Base-by-base conservation (phyloP, 495 filamentous ascomycete genomes). In the Lindgomyces ingoldianus region DNA sequence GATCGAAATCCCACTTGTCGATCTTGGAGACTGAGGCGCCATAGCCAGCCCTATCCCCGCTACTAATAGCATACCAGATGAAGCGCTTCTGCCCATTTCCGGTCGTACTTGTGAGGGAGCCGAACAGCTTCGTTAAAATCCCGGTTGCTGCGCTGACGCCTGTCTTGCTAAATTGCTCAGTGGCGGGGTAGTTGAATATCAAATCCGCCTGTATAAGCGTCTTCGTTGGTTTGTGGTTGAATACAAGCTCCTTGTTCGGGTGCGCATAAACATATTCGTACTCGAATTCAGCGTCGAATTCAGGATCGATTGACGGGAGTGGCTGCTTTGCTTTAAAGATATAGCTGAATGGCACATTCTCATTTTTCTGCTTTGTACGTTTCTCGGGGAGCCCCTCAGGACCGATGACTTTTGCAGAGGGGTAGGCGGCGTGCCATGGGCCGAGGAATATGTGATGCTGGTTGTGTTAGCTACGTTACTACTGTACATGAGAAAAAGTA, bases 161-260 rank as follows among this genome's bases (percentile, higher is more conserved):
- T 0, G 81, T 80, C 62, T 81, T 85, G 41, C 85, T 89, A 76
- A 92, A 96, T 75, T 98, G 94, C 77, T 98, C 94, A 1, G 74
- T 81, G 0, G 93, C 87, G 0, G 94, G 94, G 21, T 96, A 76
- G 74, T 96, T 97, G 79, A 98, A 98, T 59, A 97, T 68, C 41
- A 98, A 73, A 72, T 98, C 94, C 19, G 91, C 94, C 77, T 96
- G 80, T 68, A 98, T 91, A n/a, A 98, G 76, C 0, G 91, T 91
- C 39, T 80, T 78, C 25, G 89, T 87, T 0, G 90, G 91, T 73
- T 88, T 89, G 74, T 96, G 90, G 71, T 86, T 74, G 74, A 97
- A 91, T 21, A 93, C 91, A 11, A 98, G 74, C 74, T 98, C 94
- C 73, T 89, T 88, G 72, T 92, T 96, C 12, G 80, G 77, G 73